Evolutionary conservation across 2,329 filamentous ascomycete genomes (phyloP).

Genomic region (Rutstroemia sydowiana): DNA sequence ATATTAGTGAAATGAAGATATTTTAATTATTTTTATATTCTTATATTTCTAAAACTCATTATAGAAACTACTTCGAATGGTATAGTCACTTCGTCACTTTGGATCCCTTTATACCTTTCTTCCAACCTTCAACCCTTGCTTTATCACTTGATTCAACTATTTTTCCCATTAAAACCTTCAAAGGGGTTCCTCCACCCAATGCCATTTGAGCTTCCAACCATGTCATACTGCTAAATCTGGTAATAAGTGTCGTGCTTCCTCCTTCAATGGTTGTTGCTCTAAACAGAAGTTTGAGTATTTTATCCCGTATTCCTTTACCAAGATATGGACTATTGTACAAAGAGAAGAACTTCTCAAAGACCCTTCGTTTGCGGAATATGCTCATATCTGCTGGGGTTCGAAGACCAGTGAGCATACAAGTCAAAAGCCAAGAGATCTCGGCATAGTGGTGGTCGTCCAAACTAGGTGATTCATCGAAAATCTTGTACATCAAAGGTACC

Average conservation of each 20-base stretch:
- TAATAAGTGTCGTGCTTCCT: conserved; percentile 74
- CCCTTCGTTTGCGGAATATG: conserved; percentile 51
- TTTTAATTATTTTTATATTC: too few species aligned
- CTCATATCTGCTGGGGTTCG: conserved; percentile 51
- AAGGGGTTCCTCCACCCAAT: conserved; percentile 38
- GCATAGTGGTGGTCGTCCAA: conserved; percentile 66
- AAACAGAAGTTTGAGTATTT: conserved; percentile 55
- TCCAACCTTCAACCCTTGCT: conserved; percentile 61
- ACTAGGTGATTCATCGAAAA: conserved; percentile 58
- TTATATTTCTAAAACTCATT: too few species aligned
- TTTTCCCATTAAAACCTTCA: conserved; percentile 47
- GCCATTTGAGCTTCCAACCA: conserved; percentile 63
- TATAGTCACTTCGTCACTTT: conserved; percentile 21
- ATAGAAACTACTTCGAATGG: too few species aligned
- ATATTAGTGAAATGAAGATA: too few species aligned
- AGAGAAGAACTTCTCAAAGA: conserved; percentile 69
- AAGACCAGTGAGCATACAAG: conserved; percentile 62
- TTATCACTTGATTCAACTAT: conserved; percentile 61
- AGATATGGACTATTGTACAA: conserved; percentile 62
- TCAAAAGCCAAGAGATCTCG: conserved; percentile 68
- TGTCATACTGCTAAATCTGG: conserved; percentile 63
- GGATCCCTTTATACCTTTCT: conserved; percentile 33
- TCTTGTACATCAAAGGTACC: conserved; percentile 61
- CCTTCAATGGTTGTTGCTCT: conserved; percentile 59
- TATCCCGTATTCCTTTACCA: conserved; percentile 43